A percentile compares a stretch with the other conserved stretches of the same genome.
phyloP scores from a whole-genome alignment of 148 eudicot genomes.

The Cornus florida region DNA sequence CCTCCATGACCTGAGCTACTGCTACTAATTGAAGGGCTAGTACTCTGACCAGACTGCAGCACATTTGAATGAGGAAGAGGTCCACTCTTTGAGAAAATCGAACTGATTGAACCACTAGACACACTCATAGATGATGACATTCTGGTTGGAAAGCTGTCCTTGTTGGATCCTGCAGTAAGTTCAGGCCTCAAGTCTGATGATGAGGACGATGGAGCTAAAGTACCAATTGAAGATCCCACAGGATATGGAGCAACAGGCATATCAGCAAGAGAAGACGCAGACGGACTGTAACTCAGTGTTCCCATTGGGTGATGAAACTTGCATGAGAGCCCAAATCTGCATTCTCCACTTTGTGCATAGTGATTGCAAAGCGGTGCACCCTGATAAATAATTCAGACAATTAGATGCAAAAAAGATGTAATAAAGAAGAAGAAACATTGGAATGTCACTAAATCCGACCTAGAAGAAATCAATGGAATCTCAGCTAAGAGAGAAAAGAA shows the following conservation, averaged over 20 bases:
- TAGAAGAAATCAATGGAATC: no score
- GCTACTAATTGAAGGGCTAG: constrained; percentile 36
- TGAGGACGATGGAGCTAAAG: constrained; percentile 85
- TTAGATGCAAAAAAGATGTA: not conserved
- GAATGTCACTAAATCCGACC: no score
- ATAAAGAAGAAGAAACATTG: not conserved
- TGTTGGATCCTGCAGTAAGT: constrained; percentile 38
- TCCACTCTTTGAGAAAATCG: constrained; percentile 50
- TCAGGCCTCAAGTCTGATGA: constrained; percentile 77
- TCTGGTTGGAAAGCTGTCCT: constrained; percentile 43
- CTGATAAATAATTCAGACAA: constrained; percentile 33
- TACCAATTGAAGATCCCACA: constrained; percentile 66
- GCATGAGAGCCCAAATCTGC: constrained; percentile 69
- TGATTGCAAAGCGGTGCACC: constrained; percentile 83
- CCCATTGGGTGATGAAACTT: constrained; percentile 76
- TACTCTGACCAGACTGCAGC: constrained; percentile 44
- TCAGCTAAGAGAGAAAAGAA: no score
- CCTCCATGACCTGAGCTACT: constrained; percentile 35
- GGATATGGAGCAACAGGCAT: constrained; percentile 98
- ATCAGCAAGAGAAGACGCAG: constrained; percentile 91
- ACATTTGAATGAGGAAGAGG: constrained; percentile 44
- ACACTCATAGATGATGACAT: constrained; percentile 43
- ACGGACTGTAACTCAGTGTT: constrained; percentile 82
- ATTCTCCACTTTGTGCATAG: constrained; percentile 68
- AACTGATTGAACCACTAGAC: constrained; percentile 64